A percentile compares a stretch with the other conserved stretches of the same genome.
Conservation (phyloP, 257 asterid genomes). For the Plantago elongata region DNA sequence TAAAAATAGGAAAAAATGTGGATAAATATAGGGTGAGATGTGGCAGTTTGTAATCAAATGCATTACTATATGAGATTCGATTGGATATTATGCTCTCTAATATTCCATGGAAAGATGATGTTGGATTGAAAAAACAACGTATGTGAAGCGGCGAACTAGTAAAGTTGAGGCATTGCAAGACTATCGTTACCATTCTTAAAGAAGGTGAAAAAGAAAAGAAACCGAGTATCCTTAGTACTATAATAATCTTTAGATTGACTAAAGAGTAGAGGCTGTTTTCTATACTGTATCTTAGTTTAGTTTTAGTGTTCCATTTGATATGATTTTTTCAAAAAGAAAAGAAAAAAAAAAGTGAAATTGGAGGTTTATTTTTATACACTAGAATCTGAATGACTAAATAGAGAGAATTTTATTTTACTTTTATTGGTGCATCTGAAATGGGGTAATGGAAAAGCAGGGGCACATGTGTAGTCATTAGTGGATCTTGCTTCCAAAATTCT, state of each 20-base stretch:
- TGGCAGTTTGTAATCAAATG: background rate
- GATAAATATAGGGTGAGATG: background rate
- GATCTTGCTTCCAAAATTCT: constrained; percentile 17
- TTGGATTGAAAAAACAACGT: too few species aligned
- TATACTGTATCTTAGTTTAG: background rate
- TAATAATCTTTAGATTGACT: background rate
- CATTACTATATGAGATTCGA: background rate
- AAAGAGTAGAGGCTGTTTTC: background rate
- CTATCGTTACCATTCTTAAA: too few species aligned
- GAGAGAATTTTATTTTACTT: background rate
- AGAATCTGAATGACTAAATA: too few species aligned
- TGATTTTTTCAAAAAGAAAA: too few species aligned
- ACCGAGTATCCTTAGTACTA: too few species aligned
- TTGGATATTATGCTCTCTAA: too few species aligned
- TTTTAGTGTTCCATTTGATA: too few species aligned
- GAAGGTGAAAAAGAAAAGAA: too few species aligned
- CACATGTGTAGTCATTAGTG: constrained; percentile 22
- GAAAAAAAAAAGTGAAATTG: too few species aligned
- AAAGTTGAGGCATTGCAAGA: too few species aligned
- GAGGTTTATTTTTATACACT: too few species aligned
- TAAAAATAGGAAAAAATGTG: background rate
- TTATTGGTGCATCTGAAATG: constrained; percentile 14
- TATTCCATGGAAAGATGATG: background rate
- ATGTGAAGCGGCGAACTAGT: too few species aligned
- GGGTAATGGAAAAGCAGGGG: constrained; percentile 22